Percentiles rank a stretch among this genome's conserved stretches.
Evolutionary conservation across 345 rosid genomes (phyloP).

Genomic region (Salix arbutifolia): DNA sequence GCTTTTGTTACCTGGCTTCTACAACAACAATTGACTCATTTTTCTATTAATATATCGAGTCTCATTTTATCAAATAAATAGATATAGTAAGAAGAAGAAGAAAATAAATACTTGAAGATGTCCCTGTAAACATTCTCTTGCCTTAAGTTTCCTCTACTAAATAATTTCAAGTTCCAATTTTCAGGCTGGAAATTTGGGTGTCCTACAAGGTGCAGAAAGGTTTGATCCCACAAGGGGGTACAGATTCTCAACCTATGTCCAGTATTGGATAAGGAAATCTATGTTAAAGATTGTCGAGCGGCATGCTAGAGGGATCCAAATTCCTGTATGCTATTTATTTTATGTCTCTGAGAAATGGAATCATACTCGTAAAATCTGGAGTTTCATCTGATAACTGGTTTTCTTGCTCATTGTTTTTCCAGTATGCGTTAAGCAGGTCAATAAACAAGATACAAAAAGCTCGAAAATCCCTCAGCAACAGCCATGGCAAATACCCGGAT

Average conservation of each 20-base stretch:
- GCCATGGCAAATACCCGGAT: slow-evolving; percentile 49
- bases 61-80: background rate
- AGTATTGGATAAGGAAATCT: slow-evolving; percentile 77
- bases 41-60: too few species aligned
- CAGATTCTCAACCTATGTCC: slow-evolving; percentile 83
- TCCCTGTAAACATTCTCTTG: background rate
- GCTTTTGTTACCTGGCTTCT: too few species aligned
- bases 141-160: background rate
- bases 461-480: slow-evolving; percentile 45
- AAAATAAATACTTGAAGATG: background rate
- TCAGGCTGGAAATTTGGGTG: slow-evolving; percentile 79
- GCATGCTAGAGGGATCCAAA: slow-evolving; percentile 57
- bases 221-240: slow-evolving; percentile 79
- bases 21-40: too few species aligned
- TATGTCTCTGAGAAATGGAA: background rate
- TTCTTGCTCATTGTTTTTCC: slow-evolving; percentile 13
- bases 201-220: slow-evolving; percentile 77
- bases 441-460: slow-evolving; percentile 62
- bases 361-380: background rate
- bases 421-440: slow-evolving; percentile 47
- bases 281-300: slow-evolving; percentile 55
- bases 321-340: slow-evolving; percentile 50
- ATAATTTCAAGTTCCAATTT: slow-evolving; percentile 10
- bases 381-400: slow-evolving; percentile 5
- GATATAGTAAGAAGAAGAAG: background rate